Conservation (phyloP, 306 rosid genomes). For the Hippophae rhamnoides region DNA sequence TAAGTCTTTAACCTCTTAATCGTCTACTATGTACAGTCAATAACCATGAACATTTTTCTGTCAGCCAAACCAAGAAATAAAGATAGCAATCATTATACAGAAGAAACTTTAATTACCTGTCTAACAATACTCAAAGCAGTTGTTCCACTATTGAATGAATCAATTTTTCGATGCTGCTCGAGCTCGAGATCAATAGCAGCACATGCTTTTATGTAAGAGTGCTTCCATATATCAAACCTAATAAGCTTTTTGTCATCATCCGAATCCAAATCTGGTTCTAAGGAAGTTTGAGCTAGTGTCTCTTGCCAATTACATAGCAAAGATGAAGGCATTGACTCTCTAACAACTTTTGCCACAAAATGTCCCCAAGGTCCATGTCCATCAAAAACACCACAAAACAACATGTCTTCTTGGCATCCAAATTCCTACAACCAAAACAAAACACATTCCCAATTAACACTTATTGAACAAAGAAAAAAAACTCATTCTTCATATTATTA, state of each 20-base stretch:
- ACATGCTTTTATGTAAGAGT: constrained; percentile 71
- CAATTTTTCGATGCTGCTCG: constrained; percentile 50
- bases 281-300: constrained; percentile 45
- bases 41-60: no score
- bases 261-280: constrained; percentile 30
- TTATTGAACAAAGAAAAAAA: background rate
- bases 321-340: constrained; percentile 70
- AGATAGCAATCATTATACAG: no score
- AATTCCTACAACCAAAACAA: constrained; percentile 47
- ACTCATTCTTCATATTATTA: background rate
- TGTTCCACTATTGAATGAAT: constrained; percentile 79
- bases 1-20: no score
- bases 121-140: constrained; percentile 78
- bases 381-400: constrained; percentile 82
- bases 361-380: constrained; percentile 99
- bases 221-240: constrained; percentile 63
- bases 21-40: no score
- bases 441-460: background rate
- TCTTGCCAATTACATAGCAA: constrained; percentile 81
- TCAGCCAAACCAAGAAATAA: no score
- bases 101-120: constrained; percentile 44
- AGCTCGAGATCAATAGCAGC: constrained; percentile 76
- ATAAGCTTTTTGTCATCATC: constrained; percentile 37
- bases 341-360: constrained; percentile 68
- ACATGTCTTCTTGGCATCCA: constrained; percentile 90